Evolutionary conservation across 2,329 filamentous ascomycete species (phyloP), one percentile per base, ranked within the genome.

Genomic region (Thelonectria olida): DNA sequence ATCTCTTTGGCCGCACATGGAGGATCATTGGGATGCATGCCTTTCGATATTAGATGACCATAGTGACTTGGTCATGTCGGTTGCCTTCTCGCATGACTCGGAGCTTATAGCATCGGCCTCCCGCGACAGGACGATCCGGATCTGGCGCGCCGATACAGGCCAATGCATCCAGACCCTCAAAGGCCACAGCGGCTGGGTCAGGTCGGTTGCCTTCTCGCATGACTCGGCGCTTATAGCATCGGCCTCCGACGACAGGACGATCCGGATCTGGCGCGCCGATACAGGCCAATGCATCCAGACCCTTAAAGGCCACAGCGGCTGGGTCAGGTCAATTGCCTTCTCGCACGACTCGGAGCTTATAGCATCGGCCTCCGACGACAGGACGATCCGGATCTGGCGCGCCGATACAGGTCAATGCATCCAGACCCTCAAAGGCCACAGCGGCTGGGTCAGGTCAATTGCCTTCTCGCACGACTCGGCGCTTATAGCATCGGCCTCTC

Each of bases 11-110:
- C 27, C 12, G 34, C n/a, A 54, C 1, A 19, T 25, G 31, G 25
- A 45, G 36, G 7, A 47, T 23, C 10, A 38, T 38, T 54, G 41
- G 41, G 13, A 47, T 19, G 19, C 28, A 48, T 61, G 39, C 28
- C 13, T 52, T 1, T 22, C 47, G n/a, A 45, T 28, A 17, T 41
- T 66, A 5, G n/a, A 56, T 17, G 59, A 53, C 25, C 54, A 61
- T 47, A 50, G n/a, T 4, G 25, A 56, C 10, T 20, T 2, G 2
- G 41, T 67, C 23, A 54, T 6, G 1, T 55, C 53, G 13, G 56
- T 63, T 1, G 50, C 42, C 3, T 67, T 67, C 54, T 63, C 57
- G 17, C 25, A 52, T n/a, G 44, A 67, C 42, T 61, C 52, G 12
- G 41, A 13, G 19, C n/a, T 38, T 17, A 5, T 58, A 17, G 55